A percentile compares a stretch with the other conserved stretches of the same genome.
Evolutionary conservation across 441 rosid species (phyloP).

Genomic region (Adansonia madagascariensis): DNA sequence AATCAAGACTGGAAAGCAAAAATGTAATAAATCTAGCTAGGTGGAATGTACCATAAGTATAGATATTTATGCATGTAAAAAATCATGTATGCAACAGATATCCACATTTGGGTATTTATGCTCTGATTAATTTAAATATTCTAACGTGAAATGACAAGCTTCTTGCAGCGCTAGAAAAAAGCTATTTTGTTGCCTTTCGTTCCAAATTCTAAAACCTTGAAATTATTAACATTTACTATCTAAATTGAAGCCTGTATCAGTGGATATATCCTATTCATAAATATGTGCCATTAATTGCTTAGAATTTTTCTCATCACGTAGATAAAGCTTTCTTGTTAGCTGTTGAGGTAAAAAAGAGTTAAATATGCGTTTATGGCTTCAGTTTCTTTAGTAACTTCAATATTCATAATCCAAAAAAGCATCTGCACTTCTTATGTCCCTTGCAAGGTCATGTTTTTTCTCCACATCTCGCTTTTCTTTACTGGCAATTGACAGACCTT

Average conservation of each 20-base stretch:
- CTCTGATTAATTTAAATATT: too few species aligned
- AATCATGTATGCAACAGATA: neutral
- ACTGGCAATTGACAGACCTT: slow-evolving; percentile 28
- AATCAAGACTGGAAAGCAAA: neutral
- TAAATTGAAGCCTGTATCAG: slow-evolving; percentile 22
- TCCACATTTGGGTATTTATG: too few species aligned
- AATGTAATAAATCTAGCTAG: neutral
- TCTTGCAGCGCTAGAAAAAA: neutral
- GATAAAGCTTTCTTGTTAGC: slow-evolving; percentile 24
- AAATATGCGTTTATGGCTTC: slow-evolving; percentile 75
- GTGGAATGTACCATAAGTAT: neutral
- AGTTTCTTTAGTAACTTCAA: slow-evolving; percentile 65
- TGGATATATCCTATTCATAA: neutral
- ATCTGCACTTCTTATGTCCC: slow-evolving; percentile 55
- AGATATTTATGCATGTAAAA: neutral
- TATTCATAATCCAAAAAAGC: slow-evolving; percentile 72
- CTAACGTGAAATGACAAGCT: neutral
- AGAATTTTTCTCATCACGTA: slow-evolving; percentile 19
- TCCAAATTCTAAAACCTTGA: neutral
- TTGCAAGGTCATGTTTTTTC: slow-evolving; percentile 66
- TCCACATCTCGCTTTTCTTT: slow-evolving; percentile 60
- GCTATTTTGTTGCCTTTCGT: neutral
- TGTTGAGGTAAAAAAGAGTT: slow-evolving; percentile 53
- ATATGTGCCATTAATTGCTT: neutral
- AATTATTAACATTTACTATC: neutral